These are phyloP conservation scores for Phialemonium atrogriseum DNA, from an alignment of 2,329 filamentous ascomycete genomes.

Conservation along the genomic window DNA sequence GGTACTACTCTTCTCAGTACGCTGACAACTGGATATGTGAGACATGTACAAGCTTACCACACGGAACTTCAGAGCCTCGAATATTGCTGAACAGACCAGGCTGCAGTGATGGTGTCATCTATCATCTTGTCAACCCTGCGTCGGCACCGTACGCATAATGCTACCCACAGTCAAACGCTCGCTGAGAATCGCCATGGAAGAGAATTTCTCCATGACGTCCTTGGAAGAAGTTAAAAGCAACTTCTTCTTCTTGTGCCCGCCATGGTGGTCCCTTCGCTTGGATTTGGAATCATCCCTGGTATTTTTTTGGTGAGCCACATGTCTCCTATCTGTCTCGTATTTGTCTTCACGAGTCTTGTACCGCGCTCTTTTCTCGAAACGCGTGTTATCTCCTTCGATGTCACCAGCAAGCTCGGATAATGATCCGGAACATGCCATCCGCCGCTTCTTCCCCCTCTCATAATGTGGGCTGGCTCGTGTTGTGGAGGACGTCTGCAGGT, in stretches of 20 bases:
- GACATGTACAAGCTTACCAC: neutral
- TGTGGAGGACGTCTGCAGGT: neutral
- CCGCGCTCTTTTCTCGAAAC: constrained; percentile 42
- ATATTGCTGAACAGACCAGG: constrained; percentile 1
- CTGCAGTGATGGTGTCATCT: constrained; percentile 1
- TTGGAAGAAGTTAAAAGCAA: constrained; percentile 26
- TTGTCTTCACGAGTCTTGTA: constrained; percentile 47
- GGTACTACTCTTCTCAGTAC: neutral
- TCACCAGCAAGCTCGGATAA: constrained; percentile 7
- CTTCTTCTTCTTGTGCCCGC: constrained; percentile 16
- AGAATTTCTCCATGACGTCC: constrained; percentile 47
- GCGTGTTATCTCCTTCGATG: constrained; percentile 6
- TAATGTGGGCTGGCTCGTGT: neutral
- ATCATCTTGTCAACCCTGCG: neutral
- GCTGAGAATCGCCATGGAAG: constrained; percentile 42
- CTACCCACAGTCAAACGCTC: constrained; percentile 40
- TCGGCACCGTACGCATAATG: neutral
- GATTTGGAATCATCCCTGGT: constrained; percentile 12
- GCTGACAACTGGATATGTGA: neutral
- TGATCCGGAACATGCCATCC: constrained; percentile 5
- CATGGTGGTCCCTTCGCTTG: constrained; percentile 8
- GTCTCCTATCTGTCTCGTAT: constrained; percentile 36
- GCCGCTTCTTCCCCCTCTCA: constrained; percentile 6
- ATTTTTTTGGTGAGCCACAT: constrained; percentile 5
- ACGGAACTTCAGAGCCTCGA: neutral